Evolutionary conservation across 495 filamentous ascomycete species (phyloP).

Genomic region (Beverwykella pulmonaria): DNA sequence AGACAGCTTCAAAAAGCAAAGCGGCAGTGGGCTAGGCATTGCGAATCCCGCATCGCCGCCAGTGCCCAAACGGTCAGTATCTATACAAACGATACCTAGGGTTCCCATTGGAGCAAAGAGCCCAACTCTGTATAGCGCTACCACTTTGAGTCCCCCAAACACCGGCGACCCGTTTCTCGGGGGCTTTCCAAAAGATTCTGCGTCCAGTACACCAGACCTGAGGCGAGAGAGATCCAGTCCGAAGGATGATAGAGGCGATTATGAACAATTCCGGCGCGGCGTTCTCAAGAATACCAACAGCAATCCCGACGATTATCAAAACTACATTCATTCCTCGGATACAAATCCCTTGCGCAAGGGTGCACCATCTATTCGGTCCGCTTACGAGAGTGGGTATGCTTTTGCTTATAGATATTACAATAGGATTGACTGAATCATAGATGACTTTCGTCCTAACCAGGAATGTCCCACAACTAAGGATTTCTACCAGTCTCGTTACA

Average conservation of each 20-base stretch:
- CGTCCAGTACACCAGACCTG: slow-evolving; percentile 33
- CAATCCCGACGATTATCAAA: slow-evolving; percentile 25
- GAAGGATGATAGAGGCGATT: slow-evolving; percentile 13
- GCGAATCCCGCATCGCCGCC: slow-evolving; percentile 11
- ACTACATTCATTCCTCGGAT: slow-evolving; percentile 24
- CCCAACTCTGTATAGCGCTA: slow-evolving; percentile 1
- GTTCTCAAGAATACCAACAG: slow-evolving; percentile 11
- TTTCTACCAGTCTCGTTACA: slow-evolving; percentile 48
- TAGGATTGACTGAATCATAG: neutral
- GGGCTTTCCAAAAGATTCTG: slow-evolving; percentile 23
- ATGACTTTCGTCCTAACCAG: slow-evolving; percentile 34
- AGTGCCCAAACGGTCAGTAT: slow-evolving; percentile 15
- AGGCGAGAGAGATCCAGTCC: slow-evolving; percentile 32
- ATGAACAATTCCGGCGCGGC: slow-evolving; percentile 25
- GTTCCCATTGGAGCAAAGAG: slow-evolving; percentile 26
- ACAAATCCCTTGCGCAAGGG: slow-evolving; percentile 23
- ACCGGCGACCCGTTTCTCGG: slow-evolving; percentile 32
- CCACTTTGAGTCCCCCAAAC: slow-evolving; percentile 14
- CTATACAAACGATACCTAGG: slow-evolving; percentile 29
- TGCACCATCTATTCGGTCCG: slow-evolving; percentile 30
- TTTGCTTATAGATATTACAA: neutral
- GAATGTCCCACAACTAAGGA: slow-evolving; percentile 41
- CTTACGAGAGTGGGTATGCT: slow-evolving; percentile 29
- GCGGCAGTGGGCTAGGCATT: slow-evolving; percentile 33
- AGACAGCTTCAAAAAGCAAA: slow-evolving; percentile 2